Base-by-base conservation (phyloP, 345 rosid species). In the Linum tenue region DNA sequence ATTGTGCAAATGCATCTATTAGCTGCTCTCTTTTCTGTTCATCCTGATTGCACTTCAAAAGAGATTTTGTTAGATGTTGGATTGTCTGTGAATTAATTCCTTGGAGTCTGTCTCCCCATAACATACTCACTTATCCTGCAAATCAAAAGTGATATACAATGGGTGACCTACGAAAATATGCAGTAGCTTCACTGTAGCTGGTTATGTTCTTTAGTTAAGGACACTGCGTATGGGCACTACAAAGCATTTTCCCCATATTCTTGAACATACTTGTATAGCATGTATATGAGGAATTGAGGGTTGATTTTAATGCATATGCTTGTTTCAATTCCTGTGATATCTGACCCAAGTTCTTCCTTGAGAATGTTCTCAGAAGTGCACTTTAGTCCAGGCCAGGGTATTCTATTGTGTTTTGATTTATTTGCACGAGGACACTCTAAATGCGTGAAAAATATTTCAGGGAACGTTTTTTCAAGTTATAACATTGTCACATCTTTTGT, bases 1-100 rank as follows among this genome's bases (percentile, higher is more conserved):
- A 83, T 72, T 0, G 77, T 37, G 38, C 66, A 43, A 10, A 50
- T 43, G 5, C 53, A 9, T 48, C 53, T 48, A 48, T 22, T 22
- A 22, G 31, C 31, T 22, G 31, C 31, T 22, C 31, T 22, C 31
- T 22, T 22, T 22, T 22, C 31, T 22, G 31, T 22, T 22, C 31
- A 22, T 22, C 31, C 31, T 22, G 31, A 22, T 22, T 22, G 31
- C 31, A 22, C 31, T 22, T 22, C 31, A 22, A 22, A 22, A 22
- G 31, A 22, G 31, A 22, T 22, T 22, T 22, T 22, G 31, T 22
- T 22, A 22, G 31, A 22, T 22, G 31, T 22, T 22, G 31, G 31
- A 22, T 22, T 22, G 31, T 5, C 50, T 43, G 10, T 43, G 50
- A 5, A 5, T 1, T 43, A 43, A 43, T 43, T 43, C 10, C 50